phyloP scores from a whole-genome alignment of 768 basidiomycete genomes.

The Auriscalpium orientale region DNA sequence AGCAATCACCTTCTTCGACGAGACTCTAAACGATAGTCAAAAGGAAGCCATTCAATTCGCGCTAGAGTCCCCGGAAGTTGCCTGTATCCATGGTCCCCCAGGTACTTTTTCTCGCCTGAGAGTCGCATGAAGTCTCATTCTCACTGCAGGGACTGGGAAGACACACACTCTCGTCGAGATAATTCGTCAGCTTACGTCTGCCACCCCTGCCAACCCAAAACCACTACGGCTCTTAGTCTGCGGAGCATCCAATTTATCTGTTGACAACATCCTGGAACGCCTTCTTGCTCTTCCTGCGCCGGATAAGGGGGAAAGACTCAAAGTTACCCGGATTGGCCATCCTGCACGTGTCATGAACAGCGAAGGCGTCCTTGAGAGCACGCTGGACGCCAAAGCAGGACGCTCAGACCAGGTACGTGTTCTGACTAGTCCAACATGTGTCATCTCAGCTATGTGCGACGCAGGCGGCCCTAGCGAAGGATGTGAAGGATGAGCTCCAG shows the following conservation, averaged over 20 bases:
- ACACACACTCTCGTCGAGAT: conserved; percentile 94
- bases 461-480: conserved; percentile 75
- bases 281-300: conserved; percentile 53
- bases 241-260: conserved; percentile 89
- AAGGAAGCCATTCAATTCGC: conserved; percentile 77
- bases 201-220: conserved; percentile 38
- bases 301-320: conserved; percentile 44
- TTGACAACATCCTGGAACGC: conserved; percentile 92
- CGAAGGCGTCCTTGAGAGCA: conserved; percentile 57
- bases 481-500: conserved; percentile 85
- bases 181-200: conserved; percentile 69
- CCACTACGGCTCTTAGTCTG: conserved; percentile 73
- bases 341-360: conserved; percentile 85
- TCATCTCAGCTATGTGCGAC: background rate
- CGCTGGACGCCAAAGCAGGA: conserved; percentile 65
- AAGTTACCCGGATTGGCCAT: conserved; percentile 87
- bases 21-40: conserved; percentile 75
- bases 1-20: conserved; percentile 62
- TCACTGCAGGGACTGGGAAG: conserved; percentile 75
- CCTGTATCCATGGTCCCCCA: conserved; percentile 96
- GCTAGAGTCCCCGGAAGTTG: conserved; percentile 73
- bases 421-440: background rate
- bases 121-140: too few relatives aligned
- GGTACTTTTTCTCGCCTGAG: conserved; percentile 33
- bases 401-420: conserved; percentile 57